Conservation (phyloP, 2,329 filamentous ascomycete species). For the Fusarium tuaranense region DNA sequence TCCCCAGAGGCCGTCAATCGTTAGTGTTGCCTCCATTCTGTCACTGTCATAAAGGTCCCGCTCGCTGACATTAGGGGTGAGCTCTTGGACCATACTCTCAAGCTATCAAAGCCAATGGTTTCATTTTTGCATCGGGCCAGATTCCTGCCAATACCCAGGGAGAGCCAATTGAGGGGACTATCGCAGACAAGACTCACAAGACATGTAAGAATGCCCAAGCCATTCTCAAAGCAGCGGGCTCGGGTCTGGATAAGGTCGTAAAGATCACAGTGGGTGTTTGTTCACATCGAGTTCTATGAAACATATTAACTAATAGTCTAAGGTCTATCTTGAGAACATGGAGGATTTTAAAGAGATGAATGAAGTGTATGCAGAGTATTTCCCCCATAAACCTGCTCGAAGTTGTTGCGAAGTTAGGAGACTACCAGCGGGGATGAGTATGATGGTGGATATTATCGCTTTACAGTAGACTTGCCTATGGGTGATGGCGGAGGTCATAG, state of each 20-base stretch:
- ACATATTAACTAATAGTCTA: not conserved
- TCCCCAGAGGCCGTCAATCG: constrained; percentile 20
- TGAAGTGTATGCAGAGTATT: not conserved
- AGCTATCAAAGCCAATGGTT: constrained; percentile 48
- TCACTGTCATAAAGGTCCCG: not conserved
- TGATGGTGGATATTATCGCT: not conserved
- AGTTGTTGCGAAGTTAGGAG: not conserved
- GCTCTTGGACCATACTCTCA: constrained; percentile 30
- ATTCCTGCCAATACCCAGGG: constrained; percentile 71
- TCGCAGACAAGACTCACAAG: constrained; percentile 52
- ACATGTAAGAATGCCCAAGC: constrained; percentile 68
- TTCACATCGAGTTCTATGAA: too few relatives aligned
- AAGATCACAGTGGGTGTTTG: constrained; percentile 62
- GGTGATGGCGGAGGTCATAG: not conserved
- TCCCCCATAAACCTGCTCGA: not conserved
- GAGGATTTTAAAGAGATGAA: not conserved
- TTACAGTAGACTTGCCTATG: not conserved
- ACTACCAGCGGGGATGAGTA: not conserved
- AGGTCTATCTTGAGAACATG: not conserved
- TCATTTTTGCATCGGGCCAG: constrained; percentile 77
- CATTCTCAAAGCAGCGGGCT: constrained; percentile 76
- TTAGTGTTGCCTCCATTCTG: not conserved
- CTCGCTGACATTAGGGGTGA: not conserved
- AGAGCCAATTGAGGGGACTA: constrained; percentile 69
- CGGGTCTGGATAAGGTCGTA: constrained; percentile 71